phyloP scores from a whole-genome alignment of 768 basidiomycete genomes.

The Mycena olivaceomarginata region DNA sequence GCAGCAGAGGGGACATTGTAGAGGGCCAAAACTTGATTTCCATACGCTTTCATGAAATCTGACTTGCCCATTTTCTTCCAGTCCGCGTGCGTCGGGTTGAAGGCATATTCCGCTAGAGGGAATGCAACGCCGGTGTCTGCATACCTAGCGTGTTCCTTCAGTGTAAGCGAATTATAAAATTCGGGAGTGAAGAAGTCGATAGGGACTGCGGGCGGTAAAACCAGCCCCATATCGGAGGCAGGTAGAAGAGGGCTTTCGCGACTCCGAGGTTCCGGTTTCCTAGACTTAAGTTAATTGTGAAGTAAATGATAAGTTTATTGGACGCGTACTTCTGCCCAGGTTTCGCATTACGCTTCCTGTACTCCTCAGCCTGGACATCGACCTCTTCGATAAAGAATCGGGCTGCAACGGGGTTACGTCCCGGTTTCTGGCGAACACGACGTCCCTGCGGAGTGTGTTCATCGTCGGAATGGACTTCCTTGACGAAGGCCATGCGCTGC shows the following conservation, averaged over 20 bases:
- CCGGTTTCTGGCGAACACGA: slow-evolving; percentile 15
- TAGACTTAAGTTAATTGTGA: no score
- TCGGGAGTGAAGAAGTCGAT: slow-evolving; percentile 26
- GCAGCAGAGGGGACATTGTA: slow-evolving; percentile 26
- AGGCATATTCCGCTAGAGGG: slow-evolving; percentile 15
- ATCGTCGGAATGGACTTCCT: slow-evolving; percentile 35
- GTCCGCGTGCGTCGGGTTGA: not conserved
- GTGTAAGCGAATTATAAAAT: slow-evolving; percentile 26
- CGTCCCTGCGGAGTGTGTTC: not conserved
- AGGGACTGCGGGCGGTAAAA: slow-evolving; percentile 24
- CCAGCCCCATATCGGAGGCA: slow-evolving; percentile 14
- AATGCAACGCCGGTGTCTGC: slow-evolving; percentile 34
- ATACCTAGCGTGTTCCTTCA: slow-evolving; percentile 28
- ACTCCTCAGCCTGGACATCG: slow-evolving; percentile 17
- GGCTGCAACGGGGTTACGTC: slow-evolving; percentile 20
- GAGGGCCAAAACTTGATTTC: slow-evolving; percentile 19
- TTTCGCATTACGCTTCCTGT: slow-evolving; percentile 25
- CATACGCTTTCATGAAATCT: slow-evolving; percentile 31
- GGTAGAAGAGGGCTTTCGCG: slow-evolving; percentile 12
- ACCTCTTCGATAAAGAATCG: slow-evolving; percentile 17
- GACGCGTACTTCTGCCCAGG: slow-evolving; percentile 15
- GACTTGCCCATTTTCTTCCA: slow-evolving; percentile 35
- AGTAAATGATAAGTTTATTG: not conserved
- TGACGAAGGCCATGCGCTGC: slow-evolving; percentile 9
- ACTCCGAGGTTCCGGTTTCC: slow-evolving; percentile 1